A percentile compares a stretch with the other conserved stretches of the same genome.
phyloP scores from a whole-genome alignment of 2,329 filamentous ascomycete species.

The Colletotrichum scovillei region DNA sequence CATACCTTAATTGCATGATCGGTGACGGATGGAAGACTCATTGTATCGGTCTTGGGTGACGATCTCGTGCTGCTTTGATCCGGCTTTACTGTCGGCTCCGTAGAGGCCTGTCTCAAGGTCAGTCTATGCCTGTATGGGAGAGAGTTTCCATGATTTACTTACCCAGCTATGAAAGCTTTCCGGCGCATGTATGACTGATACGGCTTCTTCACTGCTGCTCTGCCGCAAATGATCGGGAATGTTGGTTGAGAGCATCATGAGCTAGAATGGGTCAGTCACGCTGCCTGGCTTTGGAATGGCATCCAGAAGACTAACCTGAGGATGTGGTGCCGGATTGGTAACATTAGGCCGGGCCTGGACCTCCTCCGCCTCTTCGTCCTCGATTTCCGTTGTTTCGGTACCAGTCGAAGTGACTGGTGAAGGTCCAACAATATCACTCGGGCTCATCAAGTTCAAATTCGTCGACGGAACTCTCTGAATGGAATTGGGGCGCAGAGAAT shows the following conservation, averaged over 20 bases:
- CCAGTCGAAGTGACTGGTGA: slow-evolving; percentile 89
- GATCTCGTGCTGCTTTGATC: slow-evolving; percentile 48
- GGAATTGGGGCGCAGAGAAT: slow-evolving; percentile 63
- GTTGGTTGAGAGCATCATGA: slow-evolving; percentile 66
- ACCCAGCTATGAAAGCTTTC: slow-evolving; percentile 87
- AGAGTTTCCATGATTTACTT: slow-evolving; percentile 42
- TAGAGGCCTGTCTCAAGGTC: slow-evolving; percentile 51
- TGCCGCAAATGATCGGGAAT: slow-evolving; percentile 68
- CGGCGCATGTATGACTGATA: slow-evolving; percentile 92
- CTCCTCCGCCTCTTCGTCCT: slow-evolving; percentile 78
- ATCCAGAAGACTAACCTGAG: slow-evolving; percentile 47
- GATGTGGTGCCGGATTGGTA: slow-evolving; percentile 48
- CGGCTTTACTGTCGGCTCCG: slow-evolving; percentile 49
- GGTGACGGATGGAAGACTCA: slow-evolving; percentile 47
- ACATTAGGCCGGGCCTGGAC: slow-evolving; percentile 53
- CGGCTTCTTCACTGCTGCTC: slow-evolving; percentile 77
- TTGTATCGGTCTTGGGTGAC: slow-evolving; percentile 52
- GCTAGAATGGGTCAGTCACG: slow-evolving; percentile 44
- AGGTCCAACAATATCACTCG: slow-evolving; percentile 79
- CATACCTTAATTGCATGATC: slow-evolving; percentile 51
- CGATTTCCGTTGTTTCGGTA: slow-evolving; percentile 85
- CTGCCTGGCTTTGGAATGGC: not conserved
- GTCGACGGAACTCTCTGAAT: slow-evolving; percentile 60
- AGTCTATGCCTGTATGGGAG: slow-evolving; percentile 35
- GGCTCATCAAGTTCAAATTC: slow-evolving; percentile 68